Conservation (phyloP, 2,329 filamentous ascomycete genomes). For the Ophiostoma quercus region DNA sequence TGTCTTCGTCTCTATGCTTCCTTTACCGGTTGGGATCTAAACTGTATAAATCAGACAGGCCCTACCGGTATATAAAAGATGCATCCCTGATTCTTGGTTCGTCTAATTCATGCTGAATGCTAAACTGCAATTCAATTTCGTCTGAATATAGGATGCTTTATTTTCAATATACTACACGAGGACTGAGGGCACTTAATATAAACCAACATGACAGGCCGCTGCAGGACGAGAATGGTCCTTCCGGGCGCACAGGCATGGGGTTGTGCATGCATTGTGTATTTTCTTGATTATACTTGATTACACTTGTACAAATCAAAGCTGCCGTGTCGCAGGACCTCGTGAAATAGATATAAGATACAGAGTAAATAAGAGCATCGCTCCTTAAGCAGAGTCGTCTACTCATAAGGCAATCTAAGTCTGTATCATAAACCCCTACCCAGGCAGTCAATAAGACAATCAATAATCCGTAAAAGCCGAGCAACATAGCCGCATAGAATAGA, state of each 20-base stretch:
- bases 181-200: background rate
- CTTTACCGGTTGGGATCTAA: too few species aligned
- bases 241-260: background rate
- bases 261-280: background rate
- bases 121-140: too few species aligned
- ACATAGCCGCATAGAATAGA: background rate
- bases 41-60: too few species aligned
- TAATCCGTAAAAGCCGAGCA: background rate
- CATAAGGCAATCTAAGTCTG: background rate
- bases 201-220: background rate
- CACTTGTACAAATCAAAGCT: background rate
- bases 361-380: background rate
- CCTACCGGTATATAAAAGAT: too few species aligned
- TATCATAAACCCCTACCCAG: background rate
- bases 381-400: too few species aligned
- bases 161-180: too few species aligned
- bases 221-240: background rate
- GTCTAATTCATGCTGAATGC: too few species aligned
- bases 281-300: background rate
- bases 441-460: background rate
- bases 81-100: too few species aligned
- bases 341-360: background rate
- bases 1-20: background rate
- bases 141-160: too few species aligned
- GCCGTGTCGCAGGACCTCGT: background rate